Conservation (phyloP, 805 yeast species). For the Tetrapisispora taiwanensis region DNA sequence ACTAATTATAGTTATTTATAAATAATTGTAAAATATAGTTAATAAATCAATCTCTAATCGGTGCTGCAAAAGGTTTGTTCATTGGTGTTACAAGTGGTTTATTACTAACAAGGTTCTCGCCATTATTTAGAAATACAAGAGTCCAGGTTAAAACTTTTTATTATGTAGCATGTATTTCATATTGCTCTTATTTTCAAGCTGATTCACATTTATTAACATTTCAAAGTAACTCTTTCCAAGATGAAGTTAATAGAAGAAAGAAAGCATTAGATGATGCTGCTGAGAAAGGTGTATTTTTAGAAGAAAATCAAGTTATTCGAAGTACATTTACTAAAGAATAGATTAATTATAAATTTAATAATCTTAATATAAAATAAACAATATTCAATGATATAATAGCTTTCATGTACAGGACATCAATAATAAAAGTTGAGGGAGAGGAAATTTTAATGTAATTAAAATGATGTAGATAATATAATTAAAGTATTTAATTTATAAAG, state of each 20-base stretch:
- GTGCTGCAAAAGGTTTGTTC: constrained; percentile 35
- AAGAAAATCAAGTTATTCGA: constrained; percentile 22
- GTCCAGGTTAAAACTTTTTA: constrained; percentile 34
- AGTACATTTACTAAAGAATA: constrained; percentile 1
- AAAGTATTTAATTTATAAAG: not conserved
- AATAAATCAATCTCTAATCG: constrained; percentile 31
- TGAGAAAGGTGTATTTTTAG: constrained; percentile 35
- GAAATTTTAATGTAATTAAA: too few species aligned
- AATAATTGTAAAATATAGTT: constrained; percentile 15
- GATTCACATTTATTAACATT: constrained; percentile 32
- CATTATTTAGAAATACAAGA: constrained; percentile 31
- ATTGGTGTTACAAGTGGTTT: constrained; percentile 30
- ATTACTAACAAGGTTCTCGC: constrained; percentile 28
- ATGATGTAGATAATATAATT: not conserved
- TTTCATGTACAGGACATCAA: too few species aligned
- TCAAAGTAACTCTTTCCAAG: constrained; percentile 27
- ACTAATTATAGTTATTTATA: not conserved
- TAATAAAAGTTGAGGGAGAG: too few species aligned
- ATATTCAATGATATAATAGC: too few species aligned
- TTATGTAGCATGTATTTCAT: constrained; percentile 33
- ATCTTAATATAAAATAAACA: too few species aligned
- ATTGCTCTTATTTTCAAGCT: constrained; percentile 35
- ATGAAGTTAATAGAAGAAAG: constrained; percentile 29
- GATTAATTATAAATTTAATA: too few species aligned
- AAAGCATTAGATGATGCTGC: constrained; percentile 35